These are phyloP conservation scores for Pilobolus umbonatus DNA, from an alignment of 192 early-diverging fungal genomes.

Conservation along the genomic window DNA sequence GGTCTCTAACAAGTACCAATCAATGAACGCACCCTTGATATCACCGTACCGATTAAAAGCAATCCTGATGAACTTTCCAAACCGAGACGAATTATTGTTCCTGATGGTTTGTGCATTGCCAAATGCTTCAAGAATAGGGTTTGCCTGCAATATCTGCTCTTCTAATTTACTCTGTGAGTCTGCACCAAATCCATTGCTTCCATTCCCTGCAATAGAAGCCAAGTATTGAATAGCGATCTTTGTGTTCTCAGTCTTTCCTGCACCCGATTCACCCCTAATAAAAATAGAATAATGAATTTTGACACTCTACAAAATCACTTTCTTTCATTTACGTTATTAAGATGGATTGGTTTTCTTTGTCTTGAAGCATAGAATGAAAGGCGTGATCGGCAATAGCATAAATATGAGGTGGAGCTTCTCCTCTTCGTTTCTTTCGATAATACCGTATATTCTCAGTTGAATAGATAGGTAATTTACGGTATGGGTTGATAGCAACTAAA, in stretches of 20 bases:
- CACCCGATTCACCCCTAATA: constrained; percentile 91
- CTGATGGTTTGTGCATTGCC: constrained; percentile 98
- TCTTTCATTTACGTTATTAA: constrained; percentile 76
- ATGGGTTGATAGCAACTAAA: constrained; percentile 97
- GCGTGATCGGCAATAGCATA: constrained; percentile 90
- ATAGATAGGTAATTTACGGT: constrained; percentile 90
- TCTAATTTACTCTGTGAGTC: constrained; percentile 56
- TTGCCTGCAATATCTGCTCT: constrained; percentile 84
- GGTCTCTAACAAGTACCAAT: constrained; percentile 96
- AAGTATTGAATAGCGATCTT: constrained; percentile 99
- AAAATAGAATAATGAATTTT: background rate
- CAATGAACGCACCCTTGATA: constrained; percentile 94
- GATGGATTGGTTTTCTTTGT: constrained; percentile 93
- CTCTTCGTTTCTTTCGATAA: constrained; percentile 68
- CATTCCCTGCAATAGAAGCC: constrained; percentile 70
- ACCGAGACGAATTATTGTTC: constrained; percentile 98
- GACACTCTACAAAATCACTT: background rate
- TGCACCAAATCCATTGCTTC: constrained; percentile 36
- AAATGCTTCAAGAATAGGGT: constrained; percentile 96
- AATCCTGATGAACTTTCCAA: constrained; percentile 98
- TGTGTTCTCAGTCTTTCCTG: constrained; percentile 99
- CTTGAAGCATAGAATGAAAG: constrained; percentile 92
- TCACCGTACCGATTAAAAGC: constrained; percentile 83
- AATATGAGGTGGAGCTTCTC: constrained; percentile 81
- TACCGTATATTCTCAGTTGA: constrained; percentile 67